phyloP scores from a whole-genome alignment of 371 early-diverging fungal genomes.

The Circinella umbellata region DNA sequence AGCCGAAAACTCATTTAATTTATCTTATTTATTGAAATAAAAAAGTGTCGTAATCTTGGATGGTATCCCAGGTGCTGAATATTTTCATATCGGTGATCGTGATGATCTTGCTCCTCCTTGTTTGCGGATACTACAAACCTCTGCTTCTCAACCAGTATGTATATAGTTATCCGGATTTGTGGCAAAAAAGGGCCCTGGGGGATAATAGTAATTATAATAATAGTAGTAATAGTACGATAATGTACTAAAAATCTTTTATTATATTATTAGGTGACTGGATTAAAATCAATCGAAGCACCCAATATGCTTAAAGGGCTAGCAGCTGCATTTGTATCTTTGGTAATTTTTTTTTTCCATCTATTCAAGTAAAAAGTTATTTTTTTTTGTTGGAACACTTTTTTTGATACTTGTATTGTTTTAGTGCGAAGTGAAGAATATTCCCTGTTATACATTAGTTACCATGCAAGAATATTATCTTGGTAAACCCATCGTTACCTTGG shows the following conservation, averaged over 20 bases:
- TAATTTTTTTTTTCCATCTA: conserved; percentile 19
- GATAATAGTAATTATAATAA: neutral
- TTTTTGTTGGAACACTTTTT: no score
- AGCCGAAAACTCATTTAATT: neutral
- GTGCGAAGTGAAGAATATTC: conserved; percentile 49
- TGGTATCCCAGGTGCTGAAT: conserved; percentile 35
- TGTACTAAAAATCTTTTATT: no score
- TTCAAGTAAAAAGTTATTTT: neutral
- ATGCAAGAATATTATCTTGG: conserved; percentile 52
- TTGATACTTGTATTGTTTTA: conserved; percentile 6
- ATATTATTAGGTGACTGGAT: conserved; percentile 1
- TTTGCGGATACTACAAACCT: conserved; percentile 40
- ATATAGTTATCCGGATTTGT: no score
- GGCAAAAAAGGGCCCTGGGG: neutral
- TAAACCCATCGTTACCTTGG: conserved; percentile 38
- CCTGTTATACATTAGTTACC: conserved; percentile 42
- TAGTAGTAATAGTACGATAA: neutral
- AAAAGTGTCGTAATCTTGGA: conserved; percentile 42
- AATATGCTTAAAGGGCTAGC: conserved; percentile 43
- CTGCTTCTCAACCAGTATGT: conserved; percentile 23
- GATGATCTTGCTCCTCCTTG: conserved; percentile 37
- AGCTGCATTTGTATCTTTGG: conserved; percentile 44
- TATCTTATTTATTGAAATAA: neutral
- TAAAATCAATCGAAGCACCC: conserved; percentile 31
- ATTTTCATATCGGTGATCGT: conserved; percentile 27